These are phyloP conservation scores for Isabelozyma heimii DNA, from an alignment of 805 yeast species.

Conservation along the genomic window DNA sequence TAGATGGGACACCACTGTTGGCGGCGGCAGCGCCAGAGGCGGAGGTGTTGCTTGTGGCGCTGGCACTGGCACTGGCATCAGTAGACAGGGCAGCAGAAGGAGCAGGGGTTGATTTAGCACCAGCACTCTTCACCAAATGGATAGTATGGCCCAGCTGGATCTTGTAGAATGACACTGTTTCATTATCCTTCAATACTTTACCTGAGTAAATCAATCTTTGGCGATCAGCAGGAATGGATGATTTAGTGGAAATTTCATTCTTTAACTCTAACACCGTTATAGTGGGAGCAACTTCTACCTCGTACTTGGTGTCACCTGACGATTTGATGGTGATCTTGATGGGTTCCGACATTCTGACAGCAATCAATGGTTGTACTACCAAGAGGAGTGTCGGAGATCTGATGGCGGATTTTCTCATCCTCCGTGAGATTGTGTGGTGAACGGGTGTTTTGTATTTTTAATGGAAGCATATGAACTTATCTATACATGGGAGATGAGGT, in stretches of 20 bases:
- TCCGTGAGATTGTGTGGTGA: neutral
- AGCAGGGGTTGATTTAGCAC: conserved; percentile 29
- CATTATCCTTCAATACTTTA: conserved; percentile 82
- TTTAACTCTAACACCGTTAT: conserved; percentile 70
- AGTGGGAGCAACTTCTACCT: conserved; percentile 51
- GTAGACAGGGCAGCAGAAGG: conserved; percentile 22
- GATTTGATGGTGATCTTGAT: conserved; percentile 36
- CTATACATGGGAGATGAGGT: too few species aligned
- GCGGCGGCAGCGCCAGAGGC: conserved; percentile 5
- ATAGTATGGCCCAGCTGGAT: conserved; percentile 83
- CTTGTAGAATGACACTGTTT: conserved; percentile 71
- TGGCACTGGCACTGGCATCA: conserved; percentile 12
- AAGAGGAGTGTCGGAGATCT: neutral
- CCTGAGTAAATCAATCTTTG: conserved; percentile 94
- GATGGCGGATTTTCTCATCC: neutral
- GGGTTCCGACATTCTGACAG: conserved; percentile 19
- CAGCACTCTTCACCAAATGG: conserved; percentile 84
- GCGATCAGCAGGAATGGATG: conserved; percentile 69
- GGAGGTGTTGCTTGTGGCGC: conserved; percentile 14
- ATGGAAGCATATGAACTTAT: neutral
- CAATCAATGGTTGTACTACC: neutral
- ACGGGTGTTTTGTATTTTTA: neutral
- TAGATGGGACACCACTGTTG: conserved; percentile 57
- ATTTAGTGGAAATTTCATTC: conserved; percentile 53
- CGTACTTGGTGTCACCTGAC: conserved; percentile 79